Conservation (phyloP, 1,284 basidiomycete species). For the Tilletia walkeri region DNA sequence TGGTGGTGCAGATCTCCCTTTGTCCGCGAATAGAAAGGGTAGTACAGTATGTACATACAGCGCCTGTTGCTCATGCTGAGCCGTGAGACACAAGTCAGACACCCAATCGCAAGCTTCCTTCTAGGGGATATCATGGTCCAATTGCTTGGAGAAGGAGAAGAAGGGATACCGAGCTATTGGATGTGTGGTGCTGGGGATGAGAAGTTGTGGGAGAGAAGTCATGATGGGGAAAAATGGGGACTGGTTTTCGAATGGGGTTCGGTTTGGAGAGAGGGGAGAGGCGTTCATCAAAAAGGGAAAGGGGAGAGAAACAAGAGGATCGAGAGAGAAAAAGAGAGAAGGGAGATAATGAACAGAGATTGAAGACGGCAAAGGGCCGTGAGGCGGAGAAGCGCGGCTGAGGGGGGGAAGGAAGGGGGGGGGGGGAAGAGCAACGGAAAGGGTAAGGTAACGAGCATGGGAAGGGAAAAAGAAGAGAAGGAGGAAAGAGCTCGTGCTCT, state of each 20-base stretch:
- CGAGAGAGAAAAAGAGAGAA: background rate
- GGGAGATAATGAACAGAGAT: slow-evolving; percentile 8
- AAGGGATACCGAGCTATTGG: background rate
- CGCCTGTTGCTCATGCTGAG: no score
- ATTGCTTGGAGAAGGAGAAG: no score
- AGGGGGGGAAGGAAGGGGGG: background rate
- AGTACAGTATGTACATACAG: no score
- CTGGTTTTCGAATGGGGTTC: background rate
- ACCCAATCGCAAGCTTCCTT: background rate
- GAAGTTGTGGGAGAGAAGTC: background rate
- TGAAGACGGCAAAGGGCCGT: no score
- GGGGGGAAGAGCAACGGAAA: background rate
- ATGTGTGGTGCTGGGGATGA: background rate
- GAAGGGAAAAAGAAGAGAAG: background rate
- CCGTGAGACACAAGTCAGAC: no score
- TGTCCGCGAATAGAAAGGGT: no score
- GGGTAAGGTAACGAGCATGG: background rate
- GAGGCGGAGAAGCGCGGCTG: no score
- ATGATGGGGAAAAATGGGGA: background rate
- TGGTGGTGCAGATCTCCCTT: no score
- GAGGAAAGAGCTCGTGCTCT: background rate
- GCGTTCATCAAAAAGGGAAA: background rate
- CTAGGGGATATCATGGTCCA: no score
- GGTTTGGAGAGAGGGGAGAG: background rate
- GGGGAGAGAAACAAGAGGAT: background rate